Percentiles rank a stretch among this genome's conserved stretches.
Conservation (phyloP, 2,329 filamentous ascomycete species). For the Rhynchosporium agropyri region DNA sequence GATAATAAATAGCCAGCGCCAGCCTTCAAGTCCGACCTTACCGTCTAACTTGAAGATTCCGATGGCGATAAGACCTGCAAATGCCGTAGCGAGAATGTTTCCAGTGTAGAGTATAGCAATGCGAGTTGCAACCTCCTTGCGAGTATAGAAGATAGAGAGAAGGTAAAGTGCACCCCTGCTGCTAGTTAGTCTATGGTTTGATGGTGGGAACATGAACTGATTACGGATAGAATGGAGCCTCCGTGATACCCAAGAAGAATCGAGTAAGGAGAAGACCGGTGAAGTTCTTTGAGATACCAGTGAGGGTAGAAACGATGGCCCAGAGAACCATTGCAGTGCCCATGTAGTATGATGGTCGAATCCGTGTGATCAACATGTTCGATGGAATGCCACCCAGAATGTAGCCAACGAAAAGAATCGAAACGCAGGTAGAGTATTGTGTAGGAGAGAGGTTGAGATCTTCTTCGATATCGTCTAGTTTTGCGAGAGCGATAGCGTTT, state of each 20-base stretch:
- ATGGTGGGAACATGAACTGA: neutral
- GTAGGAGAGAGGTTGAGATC: slow-evolving; percentile 42
- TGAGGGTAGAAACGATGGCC: slow-evolving; percentile 56
- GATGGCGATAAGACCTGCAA: slow-evolving; percentile 45
- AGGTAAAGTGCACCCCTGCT: slow-evolving; percentile 48
- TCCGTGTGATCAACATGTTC: slow-evolving; percentile 44
- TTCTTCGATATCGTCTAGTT: slow-evolving; percentile 25
- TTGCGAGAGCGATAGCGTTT: slow-evolving; percentile 32
- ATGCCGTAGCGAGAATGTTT: slow-evolving; percentile 44
- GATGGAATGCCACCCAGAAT: slow-evolving; percentile 41
- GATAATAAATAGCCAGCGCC: slow-evolving; percentile 50
- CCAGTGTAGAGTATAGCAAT: slow-evolving; percentile 46
- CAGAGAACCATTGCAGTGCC: slow-evolving; percentile 48
- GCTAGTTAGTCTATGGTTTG: neutral
- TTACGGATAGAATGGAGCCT: slow-evolving; percentile 46
- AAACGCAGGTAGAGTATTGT: slow-evolving; percentile 38
- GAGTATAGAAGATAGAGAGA: slow-evolving; percentile 52
- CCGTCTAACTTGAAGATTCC: slow-evolving; percentile 45
- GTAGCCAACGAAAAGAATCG: slow-evolving; percentile 40
- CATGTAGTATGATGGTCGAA: slow-evolving; percentile 50
- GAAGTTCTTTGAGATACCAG: slow-evolving; percentile 46
- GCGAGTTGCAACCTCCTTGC: slow-evolving; percentile 44
- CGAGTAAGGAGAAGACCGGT: slow-evolving; percentile 46
- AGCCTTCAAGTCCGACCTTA: slow-evolving; percentile 44
- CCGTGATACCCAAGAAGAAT: slow-evolving; percentile 31